Evolutionary conservation across 345 rosid genomes (phyloP).

Genomic region (Sonneratia alba): DNA sequence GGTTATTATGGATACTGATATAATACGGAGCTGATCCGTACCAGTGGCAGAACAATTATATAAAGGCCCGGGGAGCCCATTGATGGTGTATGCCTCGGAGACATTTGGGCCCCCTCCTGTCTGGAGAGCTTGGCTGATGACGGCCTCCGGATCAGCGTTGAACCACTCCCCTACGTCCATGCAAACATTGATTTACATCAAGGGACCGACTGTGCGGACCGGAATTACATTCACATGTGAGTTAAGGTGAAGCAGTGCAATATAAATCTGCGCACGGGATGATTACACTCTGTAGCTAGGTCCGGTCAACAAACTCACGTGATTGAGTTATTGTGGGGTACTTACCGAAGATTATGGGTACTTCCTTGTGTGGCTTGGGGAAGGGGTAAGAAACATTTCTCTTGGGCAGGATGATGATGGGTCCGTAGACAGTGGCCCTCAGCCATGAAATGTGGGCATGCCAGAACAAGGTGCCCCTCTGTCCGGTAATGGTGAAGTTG

Average conservation of each 20-base stretch:
- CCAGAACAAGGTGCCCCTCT: conserved; percentile 73
- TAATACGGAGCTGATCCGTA: not conserved
- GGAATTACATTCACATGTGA: not conserved
- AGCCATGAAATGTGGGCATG: conserved; percentile 76
- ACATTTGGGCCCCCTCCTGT: conserved; percentile 65
- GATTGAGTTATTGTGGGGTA: not conserved
- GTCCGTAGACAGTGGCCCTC: conserved; percentile 60
- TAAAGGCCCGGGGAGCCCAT: conserved; percentile 74
- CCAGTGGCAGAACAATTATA: conserved; percentile 51
- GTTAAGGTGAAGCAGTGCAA: no score
- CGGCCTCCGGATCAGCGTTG: conserved; percentile 53
- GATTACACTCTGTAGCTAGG: no score
- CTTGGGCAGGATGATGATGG: conserved; percentile 59
- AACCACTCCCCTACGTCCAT: conserved; percentile 59
- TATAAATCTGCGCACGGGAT: no score
- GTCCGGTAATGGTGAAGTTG: conserved; percentile 61
- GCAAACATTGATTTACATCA: not conserved
- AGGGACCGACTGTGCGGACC: not conserved
- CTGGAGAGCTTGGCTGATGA: conserved; percentile 52
- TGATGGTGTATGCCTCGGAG: conserved; percentile 64
- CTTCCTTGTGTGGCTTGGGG: conserved; percentile 57
- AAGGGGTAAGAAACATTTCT: conserved; percentile 52
- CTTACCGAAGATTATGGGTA: conserved; percentile 56
- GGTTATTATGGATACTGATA: not conserved
- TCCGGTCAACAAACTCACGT: not conserved